Percentiles rank a stretch among this genome's conserved stretches.
These are phyloP conservation scores for Coniferiporia sulphurascens DNA, from an alignment of 1,284 basidiomycete genomes.

Conservation along the genomic window DNA sequence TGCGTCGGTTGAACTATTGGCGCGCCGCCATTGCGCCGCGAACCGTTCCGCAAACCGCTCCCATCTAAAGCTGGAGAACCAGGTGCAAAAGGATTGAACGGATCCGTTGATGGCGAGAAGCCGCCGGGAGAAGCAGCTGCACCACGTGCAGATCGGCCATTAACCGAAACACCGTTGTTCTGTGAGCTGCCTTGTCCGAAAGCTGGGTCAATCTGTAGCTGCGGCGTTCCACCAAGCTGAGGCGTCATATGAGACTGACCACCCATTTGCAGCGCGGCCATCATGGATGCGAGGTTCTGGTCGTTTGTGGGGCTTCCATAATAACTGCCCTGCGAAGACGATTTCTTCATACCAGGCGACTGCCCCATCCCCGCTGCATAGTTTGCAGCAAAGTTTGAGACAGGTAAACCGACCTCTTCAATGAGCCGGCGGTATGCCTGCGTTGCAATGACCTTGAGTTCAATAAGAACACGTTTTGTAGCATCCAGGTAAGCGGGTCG, in stretches of 20 bases:
- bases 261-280: constrained; percentile 83
- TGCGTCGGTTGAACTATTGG: constrained; percentile 26
- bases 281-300: constrained; percentile 80
- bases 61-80: constrained; percentile 52
- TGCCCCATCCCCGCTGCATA: constrained; percentile 62
- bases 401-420: constrained; percentile 89
- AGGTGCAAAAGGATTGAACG: constrained; percentile 70
- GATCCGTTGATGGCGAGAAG: constrained; percentile 65
- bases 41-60: constrained; percentile 40
- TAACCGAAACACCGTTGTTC: constrained; percentile 44
- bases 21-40: constrained; percentile 46
- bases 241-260: constrained; percentile 57
- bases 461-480: constrained; percentile 71
- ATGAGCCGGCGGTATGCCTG: constrained; percentile 73
- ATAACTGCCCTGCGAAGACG: constrained; percentile 46
- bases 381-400: constrained; percentile 78
- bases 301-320: constrained; percentile 64
- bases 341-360: constrained; percentile 58
- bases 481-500: constrained; percentile 75
- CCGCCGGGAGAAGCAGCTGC: constrained; percentile 26
- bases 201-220: constrained; percentile 62
- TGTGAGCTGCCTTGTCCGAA: constrained; percentile 38
- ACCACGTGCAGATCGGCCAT: constrained; percentile 21
- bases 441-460: constrained; percentile 38
- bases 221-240: constrained; percentile 64